Evolutionary conservation across 192 early-diverging fungal genomes (phyloP).

Genomic region (Linnemannia zychae): DNA sequence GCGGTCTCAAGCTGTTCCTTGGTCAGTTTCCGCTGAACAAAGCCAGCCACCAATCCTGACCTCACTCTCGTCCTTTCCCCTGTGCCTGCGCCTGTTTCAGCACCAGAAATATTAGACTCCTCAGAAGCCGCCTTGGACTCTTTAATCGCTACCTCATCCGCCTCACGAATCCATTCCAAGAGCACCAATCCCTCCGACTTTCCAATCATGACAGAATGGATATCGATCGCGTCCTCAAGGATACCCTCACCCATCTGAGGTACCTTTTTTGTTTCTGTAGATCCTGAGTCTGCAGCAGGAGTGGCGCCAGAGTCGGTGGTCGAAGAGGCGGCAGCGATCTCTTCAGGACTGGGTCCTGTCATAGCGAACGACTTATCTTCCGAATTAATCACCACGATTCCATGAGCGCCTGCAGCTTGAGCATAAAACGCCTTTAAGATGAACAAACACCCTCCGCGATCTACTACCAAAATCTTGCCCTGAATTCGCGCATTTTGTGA

Average conservation of each 20-base stretch:
- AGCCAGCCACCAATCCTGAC: slow-evolving; percentile 12
- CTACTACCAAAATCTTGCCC: slow-evolving; percentile 56
- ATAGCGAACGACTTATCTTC: slow-evolving; percentile 48
- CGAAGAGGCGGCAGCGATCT: neutral
- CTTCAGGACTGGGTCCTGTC: slow-evolving; percentile 14
- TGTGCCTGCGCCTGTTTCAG: neutral
- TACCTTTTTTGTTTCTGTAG: neutral
- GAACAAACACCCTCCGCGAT: slow-evolving; percentile 61
- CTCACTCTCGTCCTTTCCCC: neutral
- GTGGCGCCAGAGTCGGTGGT: neutral
- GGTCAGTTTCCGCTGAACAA: slow-evolving; percentile 36
- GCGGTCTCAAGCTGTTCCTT: slow-evolving; percentile 36
- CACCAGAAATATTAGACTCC: neutral
- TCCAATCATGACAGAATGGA: slow-evolving; percentile 44
- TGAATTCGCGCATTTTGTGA: slow-evolving; percentile 30
- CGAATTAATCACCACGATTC: slow-evolving; percentile 55
- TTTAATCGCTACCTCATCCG: neutral
- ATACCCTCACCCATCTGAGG: slow-evolving; percentile 25
- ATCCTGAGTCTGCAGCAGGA: neutral
- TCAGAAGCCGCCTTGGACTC: neutral
- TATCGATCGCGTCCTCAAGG: slow-evolving; percentile 44
- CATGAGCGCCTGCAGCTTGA: slow-evolving; percentile 58
- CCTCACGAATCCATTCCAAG: slow-evolving; percentile 39
- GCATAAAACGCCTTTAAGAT: slow-evolving; percentile 59
- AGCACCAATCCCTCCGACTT: slow-evolving; percentile 20